phyloP scores from a whole-genome alignment of 192 early-diverging fungal species.

The Coemansia sp. region DNA sequence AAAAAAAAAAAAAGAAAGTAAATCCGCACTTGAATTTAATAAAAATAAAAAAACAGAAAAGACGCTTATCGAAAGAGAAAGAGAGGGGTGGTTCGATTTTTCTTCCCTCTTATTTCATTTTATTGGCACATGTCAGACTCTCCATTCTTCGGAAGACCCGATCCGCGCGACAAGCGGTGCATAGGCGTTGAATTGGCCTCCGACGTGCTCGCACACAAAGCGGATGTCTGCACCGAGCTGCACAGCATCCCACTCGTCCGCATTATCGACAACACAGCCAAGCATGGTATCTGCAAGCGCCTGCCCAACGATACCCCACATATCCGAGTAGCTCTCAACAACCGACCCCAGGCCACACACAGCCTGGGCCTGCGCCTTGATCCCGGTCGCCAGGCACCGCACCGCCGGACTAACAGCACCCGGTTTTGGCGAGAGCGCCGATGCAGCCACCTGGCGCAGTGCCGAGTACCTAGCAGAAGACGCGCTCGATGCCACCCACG shows the following conservation, averaged over 20 bases:
- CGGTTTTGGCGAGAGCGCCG: not conserved
- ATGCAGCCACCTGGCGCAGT: conserved; percentile 31
- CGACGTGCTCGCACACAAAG: conserved; percentile 16
- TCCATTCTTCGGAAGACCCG: not conserved
- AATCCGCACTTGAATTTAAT: not conserved
- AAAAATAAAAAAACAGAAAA: not conserved
- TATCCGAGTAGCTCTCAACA: not conserved
- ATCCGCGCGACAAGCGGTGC: not conserved
- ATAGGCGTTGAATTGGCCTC: not conserved
- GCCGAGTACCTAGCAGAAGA: conserved; percentile 18
- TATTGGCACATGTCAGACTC: not conserved
- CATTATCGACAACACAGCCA: not conserved
- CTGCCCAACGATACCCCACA: not conserved
- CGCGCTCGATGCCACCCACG: conserved; percentile 21
- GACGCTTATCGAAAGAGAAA: conserved; percentile 4
- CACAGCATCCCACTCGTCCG: conserved; percentile 32
- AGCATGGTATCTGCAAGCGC: conserved; percentile 12
- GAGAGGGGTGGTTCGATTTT: not conserved
- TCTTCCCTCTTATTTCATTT: not conserved
- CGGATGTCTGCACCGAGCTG: conserved; percentile 33
- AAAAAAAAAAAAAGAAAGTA: not conserved
- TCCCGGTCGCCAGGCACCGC: conserved; percentile 16
- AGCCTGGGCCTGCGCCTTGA: conserved; percentile 37
- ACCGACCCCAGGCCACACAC: conserved; percentile 33
- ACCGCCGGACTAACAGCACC: conserved; percentile 13